Evolutionary conservation across 2,329 filamentous ascomycete species (phyloP).

Genomic region (Trichoderma breve): DNA sequence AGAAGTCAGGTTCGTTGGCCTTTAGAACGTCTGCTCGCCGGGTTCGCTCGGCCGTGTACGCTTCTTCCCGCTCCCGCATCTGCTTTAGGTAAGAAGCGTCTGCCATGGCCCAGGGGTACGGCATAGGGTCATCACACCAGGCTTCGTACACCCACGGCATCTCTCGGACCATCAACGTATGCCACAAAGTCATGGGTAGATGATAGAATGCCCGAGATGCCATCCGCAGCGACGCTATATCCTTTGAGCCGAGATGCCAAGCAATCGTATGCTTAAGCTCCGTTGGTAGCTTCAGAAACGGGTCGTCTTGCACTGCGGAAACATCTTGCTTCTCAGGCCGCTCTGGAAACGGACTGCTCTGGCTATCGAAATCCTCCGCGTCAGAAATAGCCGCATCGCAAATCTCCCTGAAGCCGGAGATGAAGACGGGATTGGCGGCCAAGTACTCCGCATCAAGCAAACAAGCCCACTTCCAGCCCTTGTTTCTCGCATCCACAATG

Average conservation of each 20-base stretch:
- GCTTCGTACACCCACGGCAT: slow-evolving; percentile 19
- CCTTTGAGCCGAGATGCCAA: slow-evolving; percentile 8
- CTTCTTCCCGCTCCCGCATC: not conserved
- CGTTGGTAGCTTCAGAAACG: not conserved
- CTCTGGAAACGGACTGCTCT: slow-evolving; percentile 5
- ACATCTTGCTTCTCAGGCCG: not conserved
- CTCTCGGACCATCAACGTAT: not conserved
- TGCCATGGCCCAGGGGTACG: slow-evolving; percentile 13
- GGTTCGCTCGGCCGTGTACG: not conserved
- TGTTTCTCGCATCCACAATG: not conserved
- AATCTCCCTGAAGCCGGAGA: slow-evolving; percentile 10
- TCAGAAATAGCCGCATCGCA: not conserved
- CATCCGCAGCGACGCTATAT: slow-evolving; percentile 8
- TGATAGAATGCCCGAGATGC: slow-evolving; percentile 13
- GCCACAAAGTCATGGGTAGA: slow-evolving; percentile 14
- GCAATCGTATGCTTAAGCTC: slow-evolving; percentile 16
- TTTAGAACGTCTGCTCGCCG: not conserved
- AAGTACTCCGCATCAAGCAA: slow-evolving; percentile 18
- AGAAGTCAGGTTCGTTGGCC: not conserved
- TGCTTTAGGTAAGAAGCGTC: not conserved
- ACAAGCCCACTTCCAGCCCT: slow-evolving; percentile 13
- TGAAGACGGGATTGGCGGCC: slow-evolving; percentile 21
- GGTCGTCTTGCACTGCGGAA: not conserved
- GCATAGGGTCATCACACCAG: slow-evolving; percentile 5
- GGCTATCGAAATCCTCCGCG: not conserved